Conservation (phyloP, 345 rosid species). For the Diplotaxis tenuifolia region DNA sequence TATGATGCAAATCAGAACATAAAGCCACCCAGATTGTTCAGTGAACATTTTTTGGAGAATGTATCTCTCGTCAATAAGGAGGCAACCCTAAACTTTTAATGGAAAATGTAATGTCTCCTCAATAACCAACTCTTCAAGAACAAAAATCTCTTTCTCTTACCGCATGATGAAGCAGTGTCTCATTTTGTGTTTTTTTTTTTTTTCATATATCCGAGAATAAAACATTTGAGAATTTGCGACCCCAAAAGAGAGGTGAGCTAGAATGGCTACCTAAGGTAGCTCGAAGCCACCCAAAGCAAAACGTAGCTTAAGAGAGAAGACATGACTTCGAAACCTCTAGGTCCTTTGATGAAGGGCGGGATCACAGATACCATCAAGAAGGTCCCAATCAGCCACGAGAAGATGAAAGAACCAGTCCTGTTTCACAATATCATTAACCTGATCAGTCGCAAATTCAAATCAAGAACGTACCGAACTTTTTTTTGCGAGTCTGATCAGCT, state of each 20-base stretch:
- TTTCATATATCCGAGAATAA: too few species aligned
- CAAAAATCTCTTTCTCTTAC: too few species aligned
- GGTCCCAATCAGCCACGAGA: neutral
- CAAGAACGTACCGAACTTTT: neutral
- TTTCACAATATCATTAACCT: neutral
- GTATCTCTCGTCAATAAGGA: neutral
- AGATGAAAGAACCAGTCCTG: neutral
- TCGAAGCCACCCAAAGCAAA: neutral
- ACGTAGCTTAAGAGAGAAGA: neutral
- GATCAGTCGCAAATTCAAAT: neutral
- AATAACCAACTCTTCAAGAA: too few species aligned
- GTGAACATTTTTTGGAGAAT: too few species aligned
- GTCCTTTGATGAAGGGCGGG: neutral
- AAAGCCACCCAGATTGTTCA: neutral
- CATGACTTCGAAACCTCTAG: neutral
- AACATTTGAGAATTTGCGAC: too few species aligned
- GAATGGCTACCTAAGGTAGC: neutral
- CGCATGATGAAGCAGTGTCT: too few species aligned
- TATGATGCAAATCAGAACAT: neutral
- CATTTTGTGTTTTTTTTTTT: too few species aligned
- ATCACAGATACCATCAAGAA: neutral
- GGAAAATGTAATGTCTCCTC: too few species aligned
- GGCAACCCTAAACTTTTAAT: too few species aligned
- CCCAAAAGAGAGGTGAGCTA: neutral
- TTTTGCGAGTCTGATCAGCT: too few species aligned